A percentile compares a stretch with the other conserved stretches of the same genome.
These are phyloP conservation scores for Aspergillus proliferans DNA, from an alignment of 2,329 filamentous ascomycete species.

Conservation along the genomic window DNA sequence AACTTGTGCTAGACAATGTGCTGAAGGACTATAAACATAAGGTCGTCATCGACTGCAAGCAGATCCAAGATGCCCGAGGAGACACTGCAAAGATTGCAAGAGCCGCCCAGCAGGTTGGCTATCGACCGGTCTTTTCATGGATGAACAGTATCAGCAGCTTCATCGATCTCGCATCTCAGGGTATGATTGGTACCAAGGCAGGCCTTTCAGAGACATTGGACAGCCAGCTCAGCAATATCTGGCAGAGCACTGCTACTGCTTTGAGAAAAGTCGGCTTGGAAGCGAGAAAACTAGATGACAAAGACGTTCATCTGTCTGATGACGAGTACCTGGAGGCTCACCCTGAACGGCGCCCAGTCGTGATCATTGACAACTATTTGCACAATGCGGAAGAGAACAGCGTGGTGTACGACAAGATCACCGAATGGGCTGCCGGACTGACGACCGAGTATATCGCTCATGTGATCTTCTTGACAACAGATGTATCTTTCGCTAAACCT, in stretches of 20 bases:
- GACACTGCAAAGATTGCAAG: constrained; percentile 79
- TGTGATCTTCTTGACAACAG: constrained; percentile 88
- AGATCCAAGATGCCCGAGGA: constrained; percentile 81
- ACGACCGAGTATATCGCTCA: constrained; percentile 86
- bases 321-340: constrained; percentile 89
- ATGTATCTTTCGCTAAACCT: constrained; percentile 81
- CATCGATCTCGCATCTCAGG: constrained; percentile 85
- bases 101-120: constrained; percentile 77
- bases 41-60: constrained; percentile 85
- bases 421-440: constrained; percentile 82
- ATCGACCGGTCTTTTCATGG: constrained; percentile 91
- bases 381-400: constrained; percentile 65
- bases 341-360: constrained; percentile 72
- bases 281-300: constrained; percentile 63
- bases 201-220: constrained; percentile 92
- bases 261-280: constrained; percentile 71
- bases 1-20: constrained; percentile 79
- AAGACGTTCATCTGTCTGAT: constrained; percentile 64
- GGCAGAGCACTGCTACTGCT: constrained; percentile 73
- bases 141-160: constrained; percentile 91
- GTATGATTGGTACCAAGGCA: constrained; percentile 88
- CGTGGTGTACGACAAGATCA: constrained; percentile 67
- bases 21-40: constrained; percentile 70
- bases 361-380: constrained; percentile 88
- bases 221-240: constrained; percentile 80